Evolutionary conservation across 2,329 filamentous ascomycete species (phyloP).

Genomic region (Trichoderma arundinaceum): DNA sequence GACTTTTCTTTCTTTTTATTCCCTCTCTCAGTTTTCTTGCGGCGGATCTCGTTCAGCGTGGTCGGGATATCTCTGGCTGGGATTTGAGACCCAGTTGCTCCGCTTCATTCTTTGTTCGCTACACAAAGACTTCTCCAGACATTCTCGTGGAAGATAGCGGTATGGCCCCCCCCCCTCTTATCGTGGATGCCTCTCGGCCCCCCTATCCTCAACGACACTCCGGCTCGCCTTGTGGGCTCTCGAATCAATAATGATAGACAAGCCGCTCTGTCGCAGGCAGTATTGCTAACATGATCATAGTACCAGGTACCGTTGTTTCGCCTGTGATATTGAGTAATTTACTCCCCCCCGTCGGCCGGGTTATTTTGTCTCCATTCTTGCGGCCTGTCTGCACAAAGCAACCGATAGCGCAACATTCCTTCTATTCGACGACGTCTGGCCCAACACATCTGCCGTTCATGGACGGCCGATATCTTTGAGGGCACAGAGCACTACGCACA

Average conservation of each 20-base stretch:
- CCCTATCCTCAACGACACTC: constrained; percentile 23
- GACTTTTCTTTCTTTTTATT: not conserved
- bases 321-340: constrained; percentile 32
- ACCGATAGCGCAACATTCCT: constrained; percentile 25
- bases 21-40: not conserved
- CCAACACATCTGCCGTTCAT: constrained; percentile 38
- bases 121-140: constrained; percentile 13
- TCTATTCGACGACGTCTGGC: constrained; percentile 22
- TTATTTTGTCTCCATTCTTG: constrained; percentile 19
- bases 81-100: constrained; percentile 29
- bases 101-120: constrained; percentile 27
- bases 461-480: constrained; percentile 39
- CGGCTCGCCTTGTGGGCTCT: constrained; percentile 7
- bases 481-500: constrained; percentile 35
- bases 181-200: constrained; percentile 15
- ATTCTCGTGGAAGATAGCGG: constrained; percentile 23
- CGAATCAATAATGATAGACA: not conserved
- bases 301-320: constrained; percentile 29
- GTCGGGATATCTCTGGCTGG: constrained; percentile 20
- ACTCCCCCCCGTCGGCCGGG: constrained; percentile 22
- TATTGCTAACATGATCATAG: constrained; percentile 18
- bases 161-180: constrained; percentile 17
- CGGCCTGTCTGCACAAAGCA: constrained; percentile 5
- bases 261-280: not conserved
- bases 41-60: constrained; percentile 23